phyloP scores from a whole-genome alignment of 1,284 basidiomycete species.

The Papiliotrema flavescens region DNA sequence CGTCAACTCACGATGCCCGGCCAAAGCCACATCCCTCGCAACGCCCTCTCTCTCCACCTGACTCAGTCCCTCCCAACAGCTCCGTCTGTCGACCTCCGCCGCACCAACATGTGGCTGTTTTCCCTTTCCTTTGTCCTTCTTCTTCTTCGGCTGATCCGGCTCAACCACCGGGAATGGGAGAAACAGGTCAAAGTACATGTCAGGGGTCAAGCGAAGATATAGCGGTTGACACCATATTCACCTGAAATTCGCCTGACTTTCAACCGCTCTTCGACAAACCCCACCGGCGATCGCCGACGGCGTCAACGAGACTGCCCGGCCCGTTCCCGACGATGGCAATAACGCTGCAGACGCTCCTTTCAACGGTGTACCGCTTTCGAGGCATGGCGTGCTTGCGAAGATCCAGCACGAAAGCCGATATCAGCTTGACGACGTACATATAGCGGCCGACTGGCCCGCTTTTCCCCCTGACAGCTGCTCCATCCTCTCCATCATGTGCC shows the following conservation, averaged over 20 bases:
- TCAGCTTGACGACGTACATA: neutral
- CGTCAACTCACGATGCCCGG: conserved; percentile 27
- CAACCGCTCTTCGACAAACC: neutral
- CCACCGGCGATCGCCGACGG: neutral
- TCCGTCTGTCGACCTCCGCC: neutral
- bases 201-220: too few species aligned
- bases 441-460: neutral
- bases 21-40: conserved; percentile 27
- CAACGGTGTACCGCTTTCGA: neutral
- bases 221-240: neutral
- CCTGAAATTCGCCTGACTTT: too few species aligned
- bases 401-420: neutral
- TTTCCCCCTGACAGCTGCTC: neutral
- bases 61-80: conserved; percentile 40
- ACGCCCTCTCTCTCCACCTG: conserved; percentile 33
- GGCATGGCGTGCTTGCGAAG: conserved; percentile 1
- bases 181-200: conserved; percentile 48
- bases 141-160: conserved; percentile 19
- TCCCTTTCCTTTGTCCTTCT: conserved; percentile 39
- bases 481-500: conserved; percentile 18
- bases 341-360: neutral
- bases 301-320: too few species aligned
- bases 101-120: conserved; percentile 16
- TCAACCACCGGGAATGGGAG: conserved; percentile 39
- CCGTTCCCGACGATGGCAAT: neutral